Evolutionary conservation across 306 rosid species (phyloP).

Genomic region (Leucaena leucocephala): DNA sequence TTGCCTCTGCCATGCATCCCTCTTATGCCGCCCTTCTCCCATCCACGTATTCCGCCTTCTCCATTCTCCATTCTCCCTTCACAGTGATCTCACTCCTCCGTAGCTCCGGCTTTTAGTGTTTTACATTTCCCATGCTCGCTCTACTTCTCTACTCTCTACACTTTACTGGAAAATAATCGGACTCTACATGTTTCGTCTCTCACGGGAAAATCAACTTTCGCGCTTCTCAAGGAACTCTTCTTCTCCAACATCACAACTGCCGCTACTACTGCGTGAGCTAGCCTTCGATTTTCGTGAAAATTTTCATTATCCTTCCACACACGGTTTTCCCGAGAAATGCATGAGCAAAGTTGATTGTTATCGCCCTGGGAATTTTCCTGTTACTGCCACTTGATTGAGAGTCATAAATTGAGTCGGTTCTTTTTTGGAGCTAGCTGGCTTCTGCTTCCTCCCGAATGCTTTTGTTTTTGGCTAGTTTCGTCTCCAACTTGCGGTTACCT

Average conservation of each 20-base stretch:
- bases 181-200: neutral
- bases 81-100: neutral
- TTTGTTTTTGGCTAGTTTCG: neutral
- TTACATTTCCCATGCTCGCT: neutral
- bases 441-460: conserved; percentile 19
- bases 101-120: neutral
- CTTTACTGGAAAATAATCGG: conserved; percentile 27
- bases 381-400: conserved; percentile 16
- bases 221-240: neutral
- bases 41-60: neutral
- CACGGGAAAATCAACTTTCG: neutral
- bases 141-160: too few relatives aligned
- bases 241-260: neutral
- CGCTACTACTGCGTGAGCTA: neutral
- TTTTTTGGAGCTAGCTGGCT: neutral
- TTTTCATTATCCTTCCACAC: neutral
- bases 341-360: neutral
- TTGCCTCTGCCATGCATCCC: conserved; percentile 27
- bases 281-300: neutral
- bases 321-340: conserved; percentile 21
- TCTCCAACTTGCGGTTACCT: conserved; percentile 28
- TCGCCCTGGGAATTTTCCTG: neutral
- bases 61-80: too few relatives aligned
- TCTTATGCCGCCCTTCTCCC: conserved; percentile 15
- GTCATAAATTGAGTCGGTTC: conserved; percentile 16